Base-by-base conservation (phyloP, 2,329 filamentous ascomycete genomes). In the Chaetomiaceae sp. region DNA sequence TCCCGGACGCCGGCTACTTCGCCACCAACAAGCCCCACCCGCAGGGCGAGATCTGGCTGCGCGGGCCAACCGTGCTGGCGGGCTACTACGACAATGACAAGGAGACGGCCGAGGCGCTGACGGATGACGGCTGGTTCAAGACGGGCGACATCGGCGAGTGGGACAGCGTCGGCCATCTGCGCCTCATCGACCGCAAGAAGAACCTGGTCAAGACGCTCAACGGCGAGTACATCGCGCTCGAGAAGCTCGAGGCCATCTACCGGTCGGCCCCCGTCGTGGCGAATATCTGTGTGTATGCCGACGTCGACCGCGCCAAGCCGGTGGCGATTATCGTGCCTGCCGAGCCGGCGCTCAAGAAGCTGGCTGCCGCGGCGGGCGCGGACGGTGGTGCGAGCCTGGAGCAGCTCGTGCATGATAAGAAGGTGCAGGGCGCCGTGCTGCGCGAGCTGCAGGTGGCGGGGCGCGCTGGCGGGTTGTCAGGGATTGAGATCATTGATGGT, bases 21-120 rank as follows among this genome's bases (percentile, higher is more conserved):
- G 72, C 82, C 20, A 85, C 78, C 52, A 89, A 86, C 72, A 84
- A 80, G 54, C 87, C 88, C 17, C 71, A 76, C 54, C 81, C 86
- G 1, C 88, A 93, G 67, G 88, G 88, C 58, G 88, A 95, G 66
- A 84, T 95, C 62, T 91, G 84, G 84, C 89, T 95, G 58, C 84
- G 87, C 38, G 88, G 88, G 20, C 76, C 75, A 27, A 75, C 78
- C 49, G 83, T 95, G 41, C 79, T 83, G 48, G 68, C 74, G 7
- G 81, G 81, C 36, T 95, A 95, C 68, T 86, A 84, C 59, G 72
- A 91, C 50, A 85, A 93, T 58, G 79, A 83, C 38, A 74, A 86
- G 63, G 86, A 93, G 70, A 93, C 86, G 24, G 71, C 73, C 35
- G 81, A 81, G 57, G 71, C 83, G 2, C 77, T 88, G 53, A 81